Evolutionary conservation across 257 asterid genomes (phyloP).

Genomic region (Marsdenia floribunda): DNA sequence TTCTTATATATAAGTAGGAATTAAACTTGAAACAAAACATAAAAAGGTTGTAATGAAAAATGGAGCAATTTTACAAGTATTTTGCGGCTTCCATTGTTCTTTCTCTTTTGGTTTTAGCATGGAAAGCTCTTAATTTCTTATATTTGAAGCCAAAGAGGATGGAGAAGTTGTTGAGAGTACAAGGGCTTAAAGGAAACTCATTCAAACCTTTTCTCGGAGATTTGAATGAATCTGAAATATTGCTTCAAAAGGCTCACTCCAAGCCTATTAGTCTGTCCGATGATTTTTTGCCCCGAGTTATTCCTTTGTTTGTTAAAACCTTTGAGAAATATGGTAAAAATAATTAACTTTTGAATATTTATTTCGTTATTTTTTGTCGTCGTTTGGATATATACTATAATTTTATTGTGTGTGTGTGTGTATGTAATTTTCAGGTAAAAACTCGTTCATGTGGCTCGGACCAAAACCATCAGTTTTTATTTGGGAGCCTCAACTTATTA

Average conservation of each 20-base stretch:
- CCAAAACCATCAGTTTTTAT: constrained; percentile 16
- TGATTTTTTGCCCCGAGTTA: constrained; percentile 34
- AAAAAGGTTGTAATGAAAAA: background rate
- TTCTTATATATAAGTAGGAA: too few relatives aligned
- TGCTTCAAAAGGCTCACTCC: constrained; percentile 37
- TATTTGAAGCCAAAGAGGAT: too few relatives aligned
- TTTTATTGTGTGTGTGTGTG: too few relatives aligned
- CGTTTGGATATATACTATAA: too few relatives aligned
- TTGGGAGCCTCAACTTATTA: constrained; percentile 21
- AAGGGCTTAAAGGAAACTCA: constrained; percentile 40
- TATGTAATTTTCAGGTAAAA: background rate
- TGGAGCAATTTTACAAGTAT: background rate
- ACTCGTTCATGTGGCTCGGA: constrained; percentile 24
- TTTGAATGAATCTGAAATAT: constrained; percentile 27
- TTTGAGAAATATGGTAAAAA: constrained; percentile 35
- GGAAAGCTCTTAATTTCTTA: background rate
- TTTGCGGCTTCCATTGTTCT: background rate
- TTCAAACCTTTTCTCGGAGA: constrained; percentile 20
- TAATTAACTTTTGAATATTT: background rate
- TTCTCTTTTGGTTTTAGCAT: background rate
- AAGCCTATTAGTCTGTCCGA: constrained; percentile 44
- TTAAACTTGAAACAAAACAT: too few relatives aligned
- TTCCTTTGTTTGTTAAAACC: constrained; percentile 34
- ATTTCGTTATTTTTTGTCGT: too few relatives aligned
- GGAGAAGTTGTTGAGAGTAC: constrained; percentile 22